Base-by-base conservation (phyloP, 805 yeast species). In the Nakazawaea siamensis region DNA sequence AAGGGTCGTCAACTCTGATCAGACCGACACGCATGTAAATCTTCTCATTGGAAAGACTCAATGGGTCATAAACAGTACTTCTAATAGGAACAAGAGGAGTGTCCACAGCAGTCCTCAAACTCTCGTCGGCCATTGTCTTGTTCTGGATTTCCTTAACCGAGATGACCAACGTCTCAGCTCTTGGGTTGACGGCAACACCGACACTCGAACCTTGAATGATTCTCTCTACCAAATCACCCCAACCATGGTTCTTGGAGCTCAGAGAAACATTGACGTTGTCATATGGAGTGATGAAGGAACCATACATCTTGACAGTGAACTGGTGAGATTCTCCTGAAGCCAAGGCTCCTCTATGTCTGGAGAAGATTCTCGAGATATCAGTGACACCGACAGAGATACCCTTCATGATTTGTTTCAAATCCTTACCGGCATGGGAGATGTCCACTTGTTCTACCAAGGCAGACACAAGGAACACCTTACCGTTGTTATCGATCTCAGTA, bases 371-470 rank as follows among this genome's bases (percentile, higher is more conserved):
- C 4, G 92, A 75, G 32, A 86, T 78, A 57, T 86, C 94, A 25
- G 85, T 72, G 12, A 81, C 92, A 54, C 96, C 96, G 3, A 87
- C 88, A 25, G 90, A 92, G 12, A 86, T 73, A 38, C 95, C 95
- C 49, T 79, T 77, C 49, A 83, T 76, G 31, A 80, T 68, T 29
- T 61, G 51, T 25, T 55, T 54, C 15, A 73, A 37, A 2, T 36
- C 29, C 24, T 40, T 39, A 5, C 34, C 37, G 2, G 45, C 15
- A 9, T 49, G 40, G 11, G 60, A 60, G 31, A 78, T 56, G 26
- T 71, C 68, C 33, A 83, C 67, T 31, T 73, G 76, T 53, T 86
- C 95, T 5, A 82, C 78, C 38, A 86, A 59, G 4, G 80, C 69
- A 0, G 85, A 90, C 25, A 80, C 94, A 43, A 86, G 63, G 48